Base-by-base conservation (phyloP, 164 flowering plant genomes). In the Nymphaea colorata region DNA sequence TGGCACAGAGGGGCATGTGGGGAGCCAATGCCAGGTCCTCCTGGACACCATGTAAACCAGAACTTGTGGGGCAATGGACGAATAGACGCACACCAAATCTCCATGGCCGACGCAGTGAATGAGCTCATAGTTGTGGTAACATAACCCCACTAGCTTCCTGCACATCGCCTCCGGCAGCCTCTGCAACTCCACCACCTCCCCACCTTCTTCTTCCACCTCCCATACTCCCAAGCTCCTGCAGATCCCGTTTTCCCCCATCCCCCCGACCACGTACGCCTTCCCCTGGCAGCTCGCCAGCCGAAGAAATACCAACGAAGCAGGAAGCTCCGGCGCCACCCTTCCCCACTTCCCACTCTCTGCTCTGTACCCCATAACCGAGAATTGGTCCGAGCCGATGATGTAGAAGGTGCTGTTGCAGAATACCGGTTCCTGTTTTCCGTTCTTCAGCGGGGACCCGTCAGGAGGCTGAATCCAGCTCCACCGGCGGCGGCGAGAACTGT, bases 1-100 rank as follows among this genome's bases (percentile, higher is more conserved):
- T 6, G 88, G 88, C 75, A 91, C 47, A 2, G 81, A 81, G 55
- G 97, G 95, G 74, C 90, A 87, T 72, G 73, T 85, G 4, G 91
- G 87, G 41, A 91, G 74, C 95, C 95, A 89, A 72, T 86, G 87
- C 93, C 97, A 91, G 2, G 87, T 86, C 76, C 80, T 77, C 72
- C 85, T 81, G 0, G 76, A 67, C 6, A 79, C 81, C 77, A 80
- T 82, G 73, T 73, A 87, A 42, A 81, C 88, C 81, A 89, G 65
- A n/a, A 91, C 76, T 81, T 91, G 93, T 0, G 97, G 91, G 93
- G 95, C 88, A 5, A 79, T 85, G 64, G 80, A 82, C 78, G 94
- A 90, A 76, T 89, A 88, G 3, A 90, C 65, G 42, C 95, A 87
- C 43, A 88, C 73, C 83, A 79, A 69, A 8, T 89, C 91, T 18